Conservation (phyloP, 1,284 basidiomycete genomes). For the Phylloboletellus chloephorus region DNA sequence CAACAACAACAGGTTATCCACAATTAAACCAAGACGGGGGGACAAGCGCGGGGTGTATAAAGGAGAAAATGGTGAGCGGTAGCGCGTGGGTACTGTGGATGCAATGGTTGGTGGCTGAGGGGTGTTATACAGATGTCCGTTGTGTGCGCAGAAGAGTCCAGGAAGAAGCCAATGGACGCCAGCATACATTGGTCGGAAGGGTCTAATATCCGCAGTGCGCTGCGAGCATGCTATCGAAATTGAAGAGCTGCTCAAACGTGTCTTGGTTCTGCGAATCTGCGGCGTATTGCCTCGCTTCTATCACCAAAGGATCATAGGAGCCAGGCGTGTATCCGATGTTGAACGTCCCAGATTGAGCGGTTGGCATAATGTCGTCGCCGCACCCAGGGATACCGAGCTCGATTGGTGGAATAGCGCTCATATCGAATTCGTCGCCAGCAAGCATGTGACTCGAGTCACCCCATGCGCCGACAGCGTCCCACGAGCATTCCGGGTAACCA, state of each 20-base stretch:
- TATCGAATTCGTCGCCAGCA: constrained; percentile 44
- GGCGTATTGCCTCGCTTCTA: constrained; percentile 27
- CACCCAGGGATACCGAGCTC: constrained; percentile 39
- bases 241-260: constrained; percentile 31
- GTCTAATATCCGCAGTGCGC: constrained; percentile 31
- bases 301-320: constrained; percentile 25
- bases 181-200: constrained; percentile 32
- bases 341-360: constrained; percentile 13
- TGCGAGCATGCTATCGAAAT: constrained; percentile 31
- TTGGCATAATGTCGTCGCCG: constrained; percentile 20
- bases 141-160: constrained; percentile 25
- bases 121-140: constrained; percentile 31
- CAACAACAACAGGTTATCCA: constrained; percentile 35
- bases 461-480: constrained; percentile 31
- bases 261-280: constrained; percentile 27
- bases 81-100: constrained; percentile 30
- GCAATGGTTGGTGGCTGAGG: constrained; percentile 19
- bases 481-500: constrained; percentile 33
- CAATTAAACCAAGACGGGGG: constrained; percentile 26
- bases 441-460: constrained; percentile 35
- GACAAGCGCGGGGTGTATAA: constrained; percentile 16
- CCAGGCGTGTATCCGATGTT: constrained; percentile 19
- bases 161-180: constrained; percentile 31
- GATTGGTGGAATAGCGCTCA: constrained; percentile 42
- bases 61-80: constrained; percentile 19